Percentiles rank a stretch among this genome's conserved stretches.
phyloP scores from a whole-genome alignment of 305 asterid genomes.

The Plantago lanceolata region DNA sequence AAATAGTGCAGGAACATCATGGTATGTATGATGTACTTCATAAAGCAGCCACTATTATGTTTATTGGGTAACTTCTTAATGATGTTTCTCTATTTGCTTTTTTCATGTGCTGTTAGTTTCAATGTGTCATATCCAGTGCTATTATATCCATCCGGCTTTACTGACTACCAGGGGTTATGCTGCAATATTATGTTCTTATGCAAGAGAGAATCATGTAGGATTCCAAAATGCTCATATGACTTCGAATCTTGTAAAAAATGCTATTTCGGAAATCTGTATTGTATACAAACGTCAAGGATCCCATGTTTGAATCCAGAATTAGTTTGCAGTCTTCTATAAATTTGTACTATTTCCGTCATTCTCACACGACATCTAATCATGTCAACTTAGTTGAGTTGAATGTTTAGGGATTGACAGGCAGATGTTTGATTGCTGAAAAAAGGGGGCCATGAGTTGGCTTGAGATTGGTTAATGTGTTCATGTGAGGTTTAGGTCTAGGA shows the following conservation, averaged over 20 bases:
- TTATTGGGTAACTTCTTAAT: slow-evolving; percentile 20
- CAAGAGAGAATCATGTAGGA: background rate
- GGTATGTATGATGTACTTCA: slow-evolving; percentile 44
- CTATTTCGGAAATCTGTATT: slow-evolving; percentile 5
- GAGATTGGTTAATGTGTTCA: no score
- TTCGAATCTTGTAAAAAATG: slow-evolving; percentile 7
- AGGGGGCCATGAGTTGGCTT: no score
- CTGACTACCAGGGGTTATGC: background rate
- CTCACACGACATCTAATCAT: background rate
- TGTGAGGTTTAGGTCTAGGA: no score
- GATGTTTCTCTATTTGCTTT: slow-evolving; percentile 5
- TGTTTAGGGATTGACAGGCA: no score
- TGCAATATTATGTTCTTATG: slow-evolving; percentile 8
- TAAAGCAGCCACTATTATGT: slow-evolving; percentile 11
- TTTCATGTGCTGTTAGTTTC: slow-evolving; percentile 4
- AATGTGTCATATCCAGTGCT: background rate
- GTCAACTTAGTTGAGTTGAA: no score
- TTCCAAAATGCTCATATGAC: background rate
- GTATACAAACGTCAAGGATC: background rate
- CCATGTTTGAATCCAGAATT: background rate
- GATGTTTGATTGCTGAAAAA: no score
- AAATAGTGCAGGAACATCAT: slow-evolving; percentile 76
- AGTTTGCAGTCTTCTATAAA: background rate
- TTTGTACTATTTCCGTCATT: background rate
- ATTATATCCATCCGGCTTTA: slow-evolving; percentile 14